Evolutionary conservation across 768 basidiomycete genomes (phyloP), one percentile per base, ranked within the genome.

Genomic region (Nidularia pulvinata): DNA sequence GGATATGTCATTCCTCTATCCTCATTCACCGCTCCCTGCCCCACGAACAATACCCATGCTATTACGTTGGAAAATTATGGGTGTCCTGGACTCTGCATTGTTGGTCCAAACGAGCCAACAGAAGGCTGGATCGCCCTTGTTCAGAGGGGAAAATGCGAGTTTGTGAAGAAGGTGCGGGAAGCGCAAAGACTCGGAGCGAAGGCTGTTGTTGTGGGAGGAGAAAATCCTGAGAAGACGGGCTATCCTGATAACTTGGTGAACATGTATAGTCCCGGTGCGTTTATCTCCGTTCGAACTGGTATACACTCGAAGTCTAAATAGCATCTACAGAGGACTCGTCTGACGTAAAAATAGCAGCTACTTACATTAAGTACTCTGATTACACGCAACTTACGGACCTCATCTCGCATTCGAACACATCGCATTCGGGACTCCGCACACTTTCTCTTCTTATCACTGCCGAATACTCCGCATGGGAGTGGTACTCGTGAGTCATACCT

Each of bases 201-300:
- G 60, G 96, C 88, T 4, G 87, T 97, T 46, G 86, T 98, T n/a
- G 92, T 98, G 6, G 96, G 95, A 36, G 95, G 95, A 35, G 80
- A 86, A 58, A 76, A 86, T 60, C 86, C 86, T 16, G 82, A 79
- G 16, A 63, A 78, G 53, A 80, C 77, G 35, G 91, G 85, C 6
- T 80, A 81, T 57, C 83, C 93, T 35, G 88, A 94, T 63, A 78
- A 83, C 30, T 76, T 97, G 56, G 80, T 95, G 50, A 93, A 90
- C 61, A 95, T 97, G 92, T 97, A 91, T 71, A 91, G 89, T 67
- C 91, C 90, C 69, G 89, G 95, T 91, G 48, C 50, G 79, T 64
- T 55, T 64, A 46, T 50, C 46, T 32, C 7, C 37, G 48, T 48
- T 19, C 6, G 43, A 50, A 30, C 39, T 46, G 7, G 46, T 46